Percentiles rank a stretch among this genome's conserved stretches.
Evolutionary conservation across 225 moss, liverwort and hornwort genomes (phyloP).

Genomic region (Antitrichia curtipendula): DNA sequence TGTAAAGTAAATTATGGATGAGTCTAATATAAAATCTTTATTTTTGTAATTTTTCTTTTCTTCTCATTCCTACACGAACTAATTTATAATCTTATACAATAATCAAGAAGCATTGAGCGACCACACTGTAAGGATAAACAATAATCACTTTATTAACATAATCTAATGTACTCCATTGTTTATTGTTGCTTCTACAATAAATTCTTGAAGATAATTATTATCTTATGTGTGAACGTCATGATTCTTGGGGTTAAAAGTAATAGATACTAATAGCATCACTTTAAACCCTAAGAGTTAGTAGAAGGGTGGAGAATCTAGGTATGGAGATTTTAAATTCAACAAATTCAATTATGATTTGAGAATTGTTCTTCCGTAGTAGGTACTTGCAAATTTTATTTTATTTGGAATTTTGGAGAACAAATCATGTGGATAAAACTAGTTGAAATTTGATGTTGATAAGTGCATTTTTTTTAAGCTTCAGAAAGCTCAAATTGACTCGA

Average conservation of each 20-base stretch:
- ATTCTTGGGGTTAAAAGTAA: too few species aligned
- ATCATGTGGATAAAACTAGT: not conserved
- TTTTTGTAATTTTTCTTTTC: fast-evolving
- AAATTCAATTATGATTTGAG: not conserved
- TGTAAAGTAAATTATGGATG: not conserved
- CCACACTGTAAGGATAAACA: not conserved
- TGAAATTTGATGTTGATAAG: not conserved
- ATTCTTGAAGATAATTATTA: not conserved
- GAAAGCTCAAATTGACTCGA: not conserved
- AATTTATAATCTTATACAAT: not conserved
- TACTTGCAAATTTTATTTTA: not conserved
- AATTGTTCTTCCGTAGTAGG: not conserved
- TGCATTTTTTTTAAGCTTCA: too few species aligned
- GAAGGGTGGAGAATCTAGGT: not conserved
- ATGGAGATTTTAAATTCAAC: not conserved
- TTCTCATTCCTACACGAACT: not conserved
- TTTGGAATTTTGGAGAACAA: not conserved
- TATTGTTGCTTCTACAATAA: not conserved
- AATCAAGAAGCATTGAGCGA: not conserved
- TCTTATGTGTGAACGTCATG: fast-evolving
- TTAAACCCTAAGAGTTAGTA: fast-evolving
- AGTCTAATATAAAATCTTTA: not conserved
- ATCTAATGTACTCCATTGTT: not conserved
- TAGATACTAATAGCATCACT: not conserved
- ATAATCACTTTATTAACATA: too few species aligned